phyloP scores from a whole-genome alignment of 306 rosid species.

The Psophocarpus tetragonolobus region DNA sequence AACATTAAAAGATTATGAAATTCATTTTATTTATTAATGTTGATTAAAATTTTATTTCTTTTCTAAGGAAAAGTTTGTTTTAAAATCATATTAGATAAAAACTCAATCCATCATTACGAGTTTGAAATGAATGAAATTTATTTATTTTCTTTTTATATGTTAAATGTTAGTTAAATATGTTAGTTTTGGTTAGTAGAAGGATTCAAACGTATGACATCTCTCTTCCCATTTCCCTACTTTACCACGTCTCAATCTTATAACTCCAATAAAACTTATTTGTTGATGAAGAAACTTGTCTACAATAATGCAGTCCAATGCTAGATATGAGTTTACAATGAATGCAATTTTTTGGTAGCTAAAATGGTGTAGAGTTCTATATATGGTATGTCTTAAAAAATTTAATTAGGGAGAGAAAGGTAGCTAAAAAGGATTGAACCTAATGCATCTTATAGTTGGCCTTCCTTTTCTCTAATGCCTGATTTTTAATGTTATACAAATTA shows the following conservation, averaged over 20 bases:
- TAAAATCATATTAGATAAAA: neutral
- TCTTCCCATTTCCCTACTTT: too few relatives aligned
- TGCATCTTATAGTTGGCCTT: too few relatives aligned
- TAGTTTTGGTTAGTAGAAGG: too few relatives aligned
- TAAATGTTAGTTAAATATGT: too few relatives aligned
- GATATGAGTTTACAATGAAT: neutral
- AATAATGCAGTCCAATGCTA: neutral
- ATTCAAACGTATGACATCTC: too few relatives aligned
- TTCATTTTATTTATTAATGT: neutral
- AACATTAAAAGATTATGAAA: neutral
- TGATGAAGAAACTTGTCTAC: neutral
- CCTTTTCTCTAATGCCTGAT: too few relatives aligned
- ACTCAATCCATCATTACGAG: neutral
- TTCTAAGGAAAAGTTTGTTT: too few relatives aligned
- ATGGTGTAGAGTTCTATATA: neutral
- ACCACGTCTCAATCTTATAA: too few relatives aligned
- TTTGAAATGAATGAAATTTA: neutral
- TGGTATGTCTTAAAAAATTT: neutral
- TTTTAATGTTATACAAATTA: too few relatives aligned
- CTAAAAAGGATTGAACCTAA: too few relatives aligned
- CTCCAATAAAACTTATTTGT: neutral
- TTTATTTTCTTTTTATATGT: too few relatives aligned
- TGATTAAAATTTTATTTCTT: neutral
- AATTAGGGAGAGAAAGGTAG: too few relatives aligned
- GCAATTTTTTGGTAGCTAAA: slow-evolving; percentile 1